Evolutionary conservation across 345 rosid genomes (phyloP).

Genomic region (Corchorus capsularis): DNA sequence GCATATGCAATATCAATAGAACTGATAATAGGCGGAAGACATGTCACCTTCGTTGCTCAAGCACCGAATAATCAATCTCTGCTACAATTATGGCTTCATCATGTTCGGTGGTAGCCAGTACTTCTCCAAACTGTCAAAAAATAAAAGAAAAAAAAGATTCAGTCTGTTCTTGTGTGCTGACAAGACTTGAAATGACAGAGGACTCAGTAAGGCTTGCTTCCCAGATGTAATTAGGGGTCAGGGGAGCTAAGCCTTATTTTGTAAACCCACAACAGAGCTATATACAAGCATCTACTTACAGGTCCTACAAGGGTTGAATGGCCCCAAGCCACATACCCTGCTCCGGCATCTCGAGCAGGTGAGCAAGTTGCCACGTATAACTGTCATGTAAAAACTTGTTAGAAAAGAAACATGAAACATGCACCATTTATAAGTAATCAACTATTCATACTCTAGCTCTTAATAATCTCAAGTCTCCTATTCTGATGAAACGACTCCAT

Average conservation of each 20-base stretch:
- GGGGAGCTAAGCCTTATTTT: not conserved
- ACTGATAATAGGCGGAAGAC: constrained; percentile 8
- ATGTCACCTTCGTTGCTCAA: constrained; percentile 73
- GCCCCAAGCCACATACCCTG: constrained; percentile 93
- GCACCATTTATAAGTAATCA: not conserved
- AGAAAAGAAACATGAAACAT: constrained; percentile 16
- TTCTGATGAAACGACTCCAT: constrained; percentile 12
- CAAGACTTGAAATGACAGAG: not conserved
- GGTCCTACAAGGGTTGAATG: constrained; percentile 95
- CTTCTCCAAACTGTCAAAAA: constrained; percentile 82
- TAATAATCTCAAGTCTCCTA: not conserved
- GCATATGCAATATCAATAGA: not conserved
- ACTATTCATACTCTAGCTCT: not conserved
- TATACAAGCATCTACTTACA: constrained; percentile 44
- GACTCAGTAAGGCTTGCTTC: not conserved
- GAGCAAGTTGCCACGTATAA: constrained; percentile 93
- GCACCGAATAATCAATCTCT: constrained; percentile 78
- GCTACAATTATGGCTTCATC: constrained; percentile 73
- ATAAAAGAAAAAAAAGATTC: not conserved
- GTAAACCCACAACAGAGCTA: not conserved
- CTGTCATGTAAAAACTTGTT: constrained; percentile 39
- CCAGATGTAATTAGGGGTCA: not conserved
- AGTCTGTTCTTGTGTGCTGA: not conserved
- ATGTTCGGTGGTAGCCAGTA: constrained; percentile 81
- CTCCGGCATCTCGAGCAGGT: constrained; percentile 80